Base-by-base conservation (phyloP, 352 stramenopile genomes). In the Halophytophthora batemanensis region DNA sequence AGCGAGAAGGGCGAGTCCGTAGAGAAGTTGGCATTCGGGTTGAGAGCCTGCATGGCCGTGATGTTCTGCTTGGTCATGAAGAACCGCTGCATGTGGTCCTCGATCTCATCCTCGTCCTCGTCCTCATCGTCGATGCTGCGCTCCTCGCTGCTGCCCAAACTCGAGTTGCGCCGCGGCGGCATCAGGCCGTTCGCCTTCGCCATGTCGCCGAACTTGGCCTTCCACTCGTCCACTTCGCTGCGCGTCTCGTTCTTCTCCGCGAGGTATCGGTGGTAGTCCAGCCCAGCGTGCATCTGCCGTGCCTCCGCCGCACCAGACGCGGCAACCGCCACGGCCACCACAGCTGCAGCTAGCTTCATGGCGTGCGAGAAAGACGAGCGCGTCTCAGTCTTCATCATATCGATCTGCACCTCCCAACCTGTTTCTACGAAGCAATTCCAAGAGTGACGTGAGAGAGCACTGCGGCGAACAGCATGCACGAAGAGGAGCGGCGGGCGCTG, bases 201-300 rank as follows among this genome's bases (percentile, higher is more conserved):
- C 0, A 12, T 44, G 11, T 48, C 43, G 23, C 53, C 41, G 36
- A 56, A 74, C 17, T 53, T 50, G 6, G 14, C 47, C 19, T 46
- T 59, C 62, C 63, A 74, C 14, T 45, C 35, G 6, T 59, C 36
- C 18, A 49, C 43, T 15, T 74, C 64, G 2, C 25, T 31, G 25
- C 25, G 25, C 25, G 25, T 31, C 25, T 31, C 54, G 31, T 61
- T 41, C 5, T 64, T 55, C 21, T 72, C 58, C 11, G 53, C 46
- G 41, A 74, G 41, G 25, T 78, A 78, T 29, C 61, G 64, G 17
- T 78, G 54, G 33, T 78, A 74, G 54, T 74, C 50, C 31, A 78
- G 51, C 1, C 59, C 56, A 7, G 64, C 61, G 46, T 74, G 64
- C 64, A 78, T 69, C 17, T 69, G 68, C 18, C 59, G 56, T 28